Base-by-base conservation (phyloP, 2,329 filamentous ascomycete species). In the Hypocrella siamensis region DNA sequence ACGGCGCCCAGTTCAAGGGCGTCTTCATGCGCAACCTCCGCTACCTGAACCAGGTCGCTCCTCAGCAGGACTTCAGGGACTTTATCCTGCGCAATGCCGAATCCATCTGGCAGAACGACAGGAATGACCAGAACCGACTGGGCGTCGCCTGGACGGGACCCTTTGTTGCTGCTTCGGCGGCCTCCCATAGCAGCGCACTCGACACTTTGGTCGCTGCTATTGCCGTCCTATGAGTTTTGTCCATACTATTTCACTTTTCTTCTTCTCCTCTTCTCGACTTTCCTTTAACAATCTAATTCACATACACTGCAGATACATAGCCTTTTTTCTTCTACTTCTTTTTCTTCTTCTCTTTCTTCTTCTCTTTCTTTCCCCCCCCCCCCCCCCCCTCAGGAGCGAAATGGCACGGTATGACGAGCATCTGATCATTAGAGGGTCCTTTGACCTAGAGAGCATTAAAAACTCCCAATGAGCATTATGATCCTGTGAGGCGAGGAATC, bases 1-100 rank as follows among this genome's bases (percentile, higher is more conserved):
- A 75, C 36, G 65, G 60, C 2, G 61, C 68, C 21, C 72, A 79
- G 44, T 84, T 83, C 63, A 83, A 84, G 51, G 79, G 79, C 4
- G 60, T 82, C 22, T 80, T 82, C 39, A 61, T 70, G 12, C 64
- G 75, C 15, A 79, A 79, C 44, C 53, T 84, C 15, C 60, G 63
- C 21, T 64, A 67, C 33, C 51, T 84, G 21, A 58, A 77, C 16
- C 44, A 53, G 1, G 65, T 52, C 3, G 62, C 61, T 2, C 66
- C 67, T 0, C 54, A 65, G 24, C 47, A 57, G 3, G 47, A 48
- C 8, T 76, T 73, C 44, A 54, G 51, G 10, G 46, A 54, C 3
- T 74, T 75, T 34, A 67, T 83, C 34, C 48, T 62, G 30, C 55
- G 50, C 18, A 82, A 79, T 35, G 78, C 77, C 8, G 56, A 76